phyloP scores from a whole-genome alignment of 2,329 filamentous ascomycete species.

The Dothideomycetidae sp. region DNA sequence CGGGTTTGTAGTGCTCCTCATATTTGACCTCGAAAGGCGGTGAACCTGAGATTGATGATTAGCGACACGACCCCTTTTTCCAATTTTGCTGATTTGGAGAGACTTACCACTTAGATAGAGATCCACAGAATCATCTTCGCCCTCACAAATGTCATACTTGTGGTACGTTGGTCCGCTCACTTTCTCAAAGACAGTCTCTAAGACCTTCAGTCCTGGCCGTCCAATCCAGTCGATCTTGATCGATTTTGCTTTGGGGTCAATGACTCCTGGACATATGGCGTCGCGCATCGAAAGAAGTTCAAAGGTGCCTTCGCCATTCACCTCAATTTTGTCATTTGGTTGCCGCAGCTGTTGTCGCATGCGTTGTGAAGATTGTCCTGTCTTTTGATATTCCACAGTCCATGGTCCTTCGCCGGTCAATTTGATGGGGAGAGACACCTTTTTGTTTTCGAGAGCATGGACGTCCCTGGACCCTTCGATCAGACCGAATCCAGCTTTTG shows the following conservation, averaged over 20 bases:
- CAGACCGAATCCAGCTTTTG: constrained; percentile 71
- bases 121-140: constrained; percentile 81
- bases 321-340: constrained; percentile 20
- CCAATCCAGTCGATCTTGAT: constrained; percentile 81
- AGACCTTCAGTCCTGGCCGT: constrained; percentile 51
- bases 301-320: constrained; percentile 47
- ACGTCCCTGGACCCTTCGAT: constrained; percentile 66
- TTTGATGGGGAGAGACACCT: constrained; percentile 63
- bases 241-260: constrained; percentile 56
- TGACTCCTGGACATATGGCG: constrained; percentile 62
- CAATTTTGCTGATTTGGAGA: neutral
- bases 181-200: constrained; percentile 47
- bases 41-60: constrained; percentile 40
- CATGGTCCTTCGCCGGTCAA: constrained; percentile 78
- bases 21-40: constrained; percentile 77
- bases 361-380: constrained; percentile 22
- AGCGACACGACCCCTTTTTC: too few relatives aligned
- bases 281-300: constrained; percentile 67
- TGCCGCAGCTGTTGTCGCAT: constrained; percentile 9
- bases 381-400: constrained; percentile 56
- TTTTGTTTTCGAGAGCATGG: constrained; percentile 61
- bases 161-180: constrained; percentile 41
- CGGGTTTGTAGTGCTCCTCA: constrained; percentile 57
- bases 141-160: constrained; percentile 81
- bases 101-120: constrained; percentile 58